Conservation (phyloP, 495 filamentous ascomycete species). For the Penicillium mononematosum region DNA sequence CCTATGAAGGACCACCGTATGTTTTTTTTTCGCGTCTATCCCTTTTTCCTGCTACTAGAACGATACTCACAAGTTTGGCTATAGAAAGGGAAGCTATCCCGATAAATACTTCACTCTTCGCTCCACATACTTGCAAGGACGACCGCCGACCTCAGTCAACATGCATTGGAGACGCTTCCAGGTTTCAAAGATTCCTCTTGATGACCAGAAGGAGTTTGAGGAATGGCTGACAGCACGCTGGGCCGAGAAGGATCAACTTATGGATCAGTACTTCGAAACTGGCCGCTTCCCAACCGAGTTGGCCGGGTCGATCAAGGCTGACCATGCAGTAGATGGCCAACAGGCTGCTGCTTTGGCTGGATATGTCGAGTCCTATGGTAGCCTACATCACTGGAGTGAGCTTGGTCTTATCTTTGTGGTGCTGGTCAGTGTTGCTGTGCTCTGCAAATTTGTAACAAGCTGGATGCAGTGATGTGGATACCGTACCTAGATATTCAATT, state of each 20-base stretch:
- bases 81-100: slow-evolving; percentile 58
- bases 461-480: slow-evolving; percentile 13
- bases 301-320: slow-evolving; percentile 43
- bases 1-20: slow-evolving; percentile 68
- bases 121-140: slow-evolving; percentile 60
- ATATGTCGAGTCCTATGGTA: slow-evolving; percentile 60
- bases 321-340: slow-evolving; percentile 33
- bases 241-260: slow-evolving; percentile 61
- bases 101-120: slow-evolving; percentile 67
- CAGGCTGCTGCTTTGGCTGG: slow-evolving; percentile 41
- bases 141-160: slow-evolving; percentile 67
- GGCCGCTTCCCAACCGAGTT: slow-evolving; percentile 62
- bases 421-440: slow-evolving; percentile 31
- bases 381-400: slow-evolving; percentile 52
- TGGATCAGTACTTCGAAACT: slow-evolving; percentile 56
- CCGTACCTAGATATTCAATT: neutral
- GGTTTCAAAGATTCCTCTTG: slow-evolving; percentile 57
- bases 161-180: slow-evolving; percentile 68
- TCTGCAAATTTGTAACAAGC: slow-evolving; percentile 28
- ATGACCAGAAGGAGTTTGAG: slow-evolving; percentile 56
- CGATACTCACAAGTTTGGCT: slow-evolving; percentile 10
- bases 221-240: slow-evolving; percentile 59
- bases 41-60: neutral
- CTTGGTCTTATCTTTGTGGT: slow-evolving; percentile 57
- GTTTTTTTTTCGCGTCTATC: slow-evolving; percentile 21